Evolutionary conservation across 306 rosid species (phyloP).

Genomic region (Dryas drummondii): DNA sequence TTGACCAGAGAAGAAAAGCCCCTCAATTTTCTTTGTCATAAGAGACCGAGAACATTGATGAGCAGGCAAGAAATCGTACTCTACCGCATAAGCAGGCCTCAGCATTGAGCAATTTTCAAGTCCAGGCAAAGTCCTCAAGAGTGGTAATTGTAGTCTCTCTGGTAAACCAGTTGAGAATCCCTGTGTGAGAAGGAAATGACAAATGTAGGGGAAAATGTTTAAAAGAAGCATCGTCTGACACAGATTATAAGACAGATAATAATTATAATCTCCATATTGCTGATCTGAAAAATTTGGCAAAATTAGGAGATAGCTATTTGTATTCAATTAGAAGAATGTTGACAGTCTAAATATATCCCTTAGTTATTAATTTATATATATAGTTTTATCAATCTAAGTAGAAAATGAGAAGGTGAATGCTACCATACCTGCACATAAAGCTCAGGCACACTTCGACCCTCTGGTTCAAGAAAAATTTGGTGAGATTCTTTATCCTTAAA

Average conservation of each 20-base stretch:
- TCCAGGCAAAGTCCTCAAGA: slow-evolving; percentile 95
- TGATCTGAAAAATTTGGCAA: neutral
- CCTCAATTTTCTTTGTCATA: slow-evolving; percentile 89
- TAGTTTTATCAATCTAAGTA: neutral
- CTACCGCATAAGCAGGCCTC: slow-evolving; percentile 99
- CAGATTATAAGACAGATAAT: neutral
- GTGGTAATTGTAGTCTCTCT: slow-evolving; percentile 85
- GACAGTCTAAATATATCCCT: neutral
- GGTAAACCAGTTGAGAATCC: slow-evolving; percentile 99
- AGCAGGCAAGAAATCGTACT: slow-evolving; percentile 93
- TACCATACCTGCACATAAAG: slow-evolving; percentile 84
- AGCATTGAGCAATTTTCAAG: slow-evolving; percentile 96
- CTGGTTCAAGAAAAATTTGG: slow-evolving; percentile 98
- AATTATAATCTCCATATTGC: neutral
- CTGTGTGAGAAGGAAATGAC: slow-evolving; percentile 40
- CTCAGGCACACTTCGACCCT: slow-evolving; percentile 92
- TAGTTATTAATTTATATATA: neutral
- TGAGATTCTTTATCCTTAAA: slow-evolving; percentile 94
- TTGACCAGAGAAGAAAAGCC: slow-evolving; percentile 98
- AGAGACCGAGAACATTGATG: slow-evolving; percentile 88
- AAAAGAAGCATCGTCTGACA: neutral
- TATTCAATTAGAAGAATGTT: neutral
- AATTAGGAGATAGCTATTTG: neutral
- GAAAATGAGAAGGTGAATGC: slow-evolving; percentile 3
- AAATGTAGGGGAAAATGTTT: slow-evolving; percentile 8